Conservation (phyloP, 768 basidiomycete species). For the Termitomyces sp. region DNA sequence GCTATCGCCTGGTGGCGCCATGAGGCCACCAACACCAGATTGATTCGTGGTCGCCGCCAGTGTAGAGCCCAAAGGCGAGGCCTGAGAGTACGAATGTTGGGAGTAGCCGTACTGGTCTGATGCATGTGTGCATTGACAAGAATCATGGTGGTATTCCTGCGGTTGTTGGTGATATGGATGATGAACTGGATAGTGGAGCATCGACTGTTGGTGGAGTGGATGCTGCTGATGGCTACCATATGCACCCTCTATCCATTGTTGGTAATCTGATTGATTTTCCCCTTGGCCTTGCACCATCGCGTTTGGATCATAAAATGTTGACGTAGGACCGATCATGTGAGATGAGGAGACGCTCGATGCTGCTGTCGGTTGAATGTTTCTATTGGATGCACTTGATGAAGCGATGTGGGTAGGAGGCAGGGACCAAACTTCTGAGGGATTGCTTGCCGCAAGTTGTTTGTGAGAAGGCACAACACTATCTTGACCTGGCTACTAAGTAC, state of each 20-base stretch:
- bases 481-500: conserved; percentile 10
- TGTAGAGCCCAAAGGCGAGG: conserved; percentile 14
- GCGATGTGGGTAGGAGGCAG: conserved; percentile 8
- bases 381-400: conserved; percentile 13
- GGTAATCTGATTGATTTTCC: conserved; percentile 30
- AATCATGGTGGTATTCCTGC: conserved; percentile 15
- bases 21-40: conserved; percentile 10
- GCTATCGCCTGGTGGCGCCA: neutral
- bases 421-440: conserved; percentile 9
- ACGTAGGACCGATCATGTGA: conserved; percentile 48
- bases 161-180: conserved; percentile 14
- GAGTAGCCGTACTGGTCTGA: conserved; percentile 23
- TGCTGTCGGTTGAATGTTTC: conserved; percentile 5
- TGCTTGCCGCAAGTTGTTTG: conserved; percentile 1
- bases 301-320: conserved; percentile 50
- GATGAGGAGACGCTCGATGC: conserved; percentile 21
- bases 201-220: conserved; percentile 18
- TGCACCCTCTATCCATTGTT: conserved; percentile 33
- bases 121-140: conserved; percentile 11
- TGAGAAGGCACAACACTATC: conserved; percentile 4
- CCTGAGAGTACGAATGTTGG: conserved; percentile 21
- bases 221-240: conserved; percentile 17
- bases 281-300: conserved; percentile 22
- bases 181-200: conserved; percentile 19
- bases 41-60: conserved; percentile 16